phyloP scores from a whole-genome alignment of 495 filamentous ascomycete species.

The Penicillium taxi region DNA sequence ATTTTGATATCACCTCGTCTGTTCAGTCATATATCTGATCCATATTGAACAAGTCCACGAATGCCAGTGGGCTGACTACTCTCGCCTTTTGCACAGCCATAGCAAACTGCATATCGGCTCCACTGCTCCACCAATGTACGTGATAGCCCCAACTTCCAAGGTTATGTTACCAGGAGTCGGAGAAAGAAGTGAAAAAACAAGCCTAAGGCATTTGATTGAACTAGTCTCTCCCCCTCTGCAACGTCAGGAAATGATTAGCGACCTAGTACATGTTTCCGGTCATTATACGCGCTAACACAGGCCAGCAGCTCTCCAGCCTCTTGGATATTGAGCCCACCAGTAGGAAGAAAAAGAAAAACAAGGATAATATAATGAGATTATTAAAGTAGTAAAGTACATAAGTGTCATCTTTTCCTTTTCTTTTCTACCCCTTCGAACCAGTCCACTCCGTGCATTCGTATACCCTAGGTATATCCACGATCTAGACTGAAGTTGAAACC shows the following conservation, averaged over 20 bases:
- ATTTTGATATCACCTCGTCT: too few relatives aligned
- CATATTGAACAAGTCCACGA: too few relatives aligned
- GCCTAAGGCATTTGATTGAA: too few relatives aligned
- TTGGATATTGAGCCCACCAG: constrained; percentile 16
- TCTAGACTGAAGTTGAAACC: too few relatives aligned
- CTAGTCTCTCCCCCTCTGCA: too few relatives aligned
- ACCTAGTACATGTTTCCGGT: constrained; percentile 22
- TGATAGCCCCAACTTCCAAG: constrained; percentile 3
- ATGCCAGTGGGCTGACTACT: background rate
- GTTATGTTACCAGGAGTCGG: too few relatives aligned
- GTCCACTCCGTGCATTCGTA: background rate
- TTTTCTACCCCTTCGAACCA: background rate
- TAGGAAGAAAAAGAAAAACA: constrained; percentile 10
- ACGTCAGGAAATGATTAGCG: too few relatives aligned
- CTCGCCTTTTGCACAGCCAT: too few relatives aligned
- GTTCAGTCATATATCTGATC: too few relatives aligned
- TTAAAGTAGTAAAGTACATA: constrained; percentile 2
- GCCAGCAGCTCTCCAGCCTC: constrained; percentile 31
- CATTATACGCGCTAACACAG: constrained; percentile 29
- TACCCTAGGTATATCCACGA: background rate
- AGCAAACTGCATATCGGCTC: constrained; percentile 26
- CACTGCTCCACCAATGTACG: constrained; percentile 22
- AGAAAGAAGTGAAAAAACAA: too few relatives aligned
- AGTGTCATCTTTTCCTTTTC: constrained; percentile 1
- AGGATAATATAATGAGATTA: constrained; percentile 3